phyloP scores from a whole-genome alignment of 2,329 filamentous ascomycete genomes.

The Botrytis cinerea region DNA sequence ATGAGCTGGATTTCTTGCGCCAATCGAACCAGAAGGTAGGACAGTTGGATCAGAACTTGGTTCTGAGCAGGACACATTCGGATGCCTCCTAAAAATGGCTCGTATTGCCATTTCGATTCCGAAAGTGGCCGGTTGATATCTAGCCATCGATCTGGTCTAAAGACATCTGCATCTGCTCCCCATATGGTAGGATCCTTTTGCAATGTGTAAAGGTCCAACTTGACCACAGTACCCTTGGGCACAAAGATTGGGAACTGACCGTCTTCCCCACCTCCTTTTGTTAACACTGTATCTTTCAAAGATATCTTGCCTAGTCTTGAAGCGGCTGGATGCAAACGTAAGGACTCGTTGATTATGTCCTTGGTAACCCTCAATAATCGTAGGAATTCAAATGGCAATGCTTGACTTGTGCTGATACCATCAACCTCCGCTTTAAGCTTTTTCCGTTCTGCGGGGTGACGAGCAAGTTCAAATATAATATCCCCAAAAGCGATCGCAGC shows the following conservation, averaged over 20 bases:
- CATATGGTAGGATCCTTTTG: slow-evolving; percentile 44
- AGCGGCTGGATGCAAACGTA: slow-evolving; percentile 10
- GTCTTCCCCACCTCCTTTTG: slow-evolving; percentile 38
- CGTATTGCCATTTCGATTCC: slow-evolving; percentile 38
- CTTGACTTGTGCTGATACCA: not conserved
- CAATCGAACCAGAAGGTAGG: slow-evolving; percentile 37
- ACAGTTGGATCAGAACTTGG: slow-evolving; percentile 41
- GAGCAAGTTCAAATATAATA: slow-evolving; percentile 10
- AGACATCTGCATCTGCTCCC: slow-evolving; percentile 44
- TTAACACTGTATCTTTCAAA: slow-evolving; percentile 27
- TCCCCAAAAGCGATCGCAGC: not conserved
- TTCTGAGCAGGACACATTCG: slow-evolving; percentile 42
- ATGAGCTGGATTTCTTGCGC: slow-evolving; percentile 34
- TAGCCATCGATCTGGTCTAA: slow-evolving; percentile 42
- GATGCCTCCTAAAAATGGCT: slow-evolving; percentile 42
- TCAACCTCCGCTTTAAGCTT: slow-evolving; percentile 2
- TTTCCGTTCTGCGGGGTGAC: not conserved
- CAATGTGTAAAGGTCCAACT: slow-evolving; percentile 37
- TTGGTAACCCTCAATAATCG: not conserved
- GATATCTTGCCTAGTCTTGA: slow-evolving; percentile 5
- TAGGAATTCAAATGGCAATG: not conserved
- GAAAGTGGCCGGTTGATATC: not conserved
- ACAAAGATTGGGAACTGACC: slow-evolving; percentile 36
- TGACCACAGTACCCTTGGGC: slow-evolving; percentile 28
- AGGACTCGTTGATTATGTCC: slow-evolving; percentile 7